A percentile compares a stretch with the other conserved stretches of the same genome.
Evolutionary conservation across 768 basidiomycete species (phyloP).

Genomic region (Phylloporus scabripes): DNA sequence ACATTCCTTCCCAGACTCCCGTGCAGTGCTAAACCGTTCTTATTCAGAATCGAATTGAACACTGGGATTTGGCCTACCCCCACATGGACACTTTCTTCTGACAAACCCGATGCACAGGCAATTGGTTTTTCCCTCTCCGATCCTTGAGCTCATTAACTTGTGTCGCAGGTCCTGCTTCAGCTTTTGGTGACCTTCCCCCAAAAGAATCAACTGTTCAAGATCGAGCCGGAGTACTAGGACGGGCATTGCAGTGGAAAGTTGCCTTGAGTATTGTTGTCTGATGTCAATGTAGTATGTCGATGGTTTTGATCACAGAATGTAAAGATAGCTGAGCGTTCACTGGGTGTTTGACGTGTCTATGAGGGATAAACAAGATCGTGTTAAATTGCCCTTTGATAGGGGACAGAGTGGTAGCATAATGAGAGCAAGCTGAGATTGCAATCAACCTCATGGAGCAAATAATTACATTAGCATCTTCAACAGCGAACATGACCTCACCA

Average conservation of each 20-base stretch:
- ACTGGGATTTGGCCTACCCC: not conserved
- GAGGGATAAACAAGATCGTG: too few species aligned
- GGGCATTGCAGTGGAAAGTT: not conserved
- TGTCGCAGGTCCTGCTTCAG: not conserved
- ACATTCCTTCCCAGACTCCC: not conserved
- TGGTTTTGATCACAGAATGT: not conserved
- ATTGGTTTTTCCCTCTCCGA: not conserved
- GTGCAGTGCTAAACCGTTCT: not conserved
- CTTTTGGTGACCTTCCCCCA: not conserved
- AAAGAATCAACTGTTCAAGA: not conserved
- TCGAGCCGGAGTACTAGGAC: not conserved
- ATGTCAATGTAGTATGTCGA: too few species aligned
- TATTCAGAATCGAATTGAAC: not conserved
- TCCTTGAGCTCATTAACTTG: not conserved
- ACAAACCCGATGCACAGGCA: not conserved
- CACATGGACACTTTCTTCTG: not conserved
- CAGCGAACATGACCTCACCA: too few species aligned
- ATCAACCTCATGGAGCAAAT: too few species aligned
- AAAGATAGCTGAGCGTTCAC: too few species aligned
- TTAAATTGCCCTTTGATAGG: too few species aligned
- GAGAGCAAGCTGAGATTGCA: too few species aligned
- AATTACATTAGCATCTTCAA: too few species aligned
- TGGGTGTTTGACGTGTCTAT: too few species aligned
- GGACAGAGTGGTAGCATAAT: too few species aligned
- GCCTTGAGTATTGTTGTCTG: not conserved